Evolutionary conservation across 352 stramenopile genomes (phyloP).

Genomic region (Peronospora farinosa): DNA sequence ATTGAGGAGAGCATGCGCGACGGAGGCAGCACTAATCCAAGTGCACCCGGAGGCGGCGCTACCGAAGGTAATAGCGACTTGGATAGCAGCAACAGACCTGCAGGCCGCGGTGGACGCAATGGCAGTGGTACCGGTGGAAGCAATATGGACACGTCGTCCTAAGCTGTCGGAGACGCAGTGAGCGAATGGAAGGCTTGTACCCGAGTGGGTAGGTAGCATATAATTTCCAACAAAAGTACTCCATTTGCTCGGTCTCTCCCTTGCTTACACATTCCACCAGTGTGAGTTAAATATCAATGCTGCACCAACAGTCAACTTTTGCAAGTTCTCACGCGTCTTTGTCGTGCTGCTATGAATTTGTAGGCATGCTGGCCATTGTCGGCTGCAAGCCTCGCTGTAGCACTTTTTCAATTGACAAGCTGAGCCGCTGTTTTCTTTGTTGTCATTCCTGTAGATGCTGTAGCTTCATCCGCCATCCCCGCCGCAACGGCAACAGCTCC

Average conservation of each 20-base stretch:
- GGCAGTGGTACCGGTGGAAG: conserved; percentile 32
- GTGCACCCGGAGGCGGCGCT: conserved; percentile 16
- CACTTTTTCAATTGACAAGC: not conserved
- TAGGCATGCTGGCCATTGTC: conserved; percentile 18
- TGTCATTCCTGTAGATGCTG: conserved; percentile 1
- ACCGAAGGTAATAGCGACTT: conserved; percentile 45
- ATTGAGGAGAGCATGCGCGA: conserved; percentile 88
- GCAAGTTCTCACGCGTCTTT: conserved; percentile 16
- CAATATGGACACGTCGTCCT: conserved; percentile 47
- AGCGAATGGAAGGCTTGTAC: conserved; percentile 21
- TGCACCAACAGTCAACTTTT: not conserved
- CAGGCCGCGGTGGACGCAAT: conserved; percentile 11
- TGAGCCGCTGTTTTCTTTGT: not conserved
- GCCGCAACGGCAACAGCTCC: conserved; percentile 7
- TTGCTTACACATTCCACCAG: conserved; percentile 13
- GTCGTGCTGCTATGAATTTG: conserved; percentile 14
- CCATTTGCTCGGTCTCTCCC: conserved; percentile 20
- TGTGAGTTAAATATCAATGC: conserved; percentile 17
- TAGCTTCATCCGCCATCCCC: conserved; percentile 5
- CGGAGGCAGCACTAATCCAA: conserved; percentile 36
- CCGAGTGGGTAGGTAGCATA: conserved; percentile 34
- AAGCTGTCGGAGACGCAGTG: conserved; percentile 11
- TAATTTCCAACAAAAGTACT: conserved; percentile 32
- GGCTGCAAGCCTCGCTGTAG: conserved; percentile 1
- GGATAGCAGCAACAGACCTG: conserved; percentile 25